phyloP scores from a whole-genome alignment of 2,329 filamentous ascomycete genomes.

The Fusarium tjaetaba region DNA sequence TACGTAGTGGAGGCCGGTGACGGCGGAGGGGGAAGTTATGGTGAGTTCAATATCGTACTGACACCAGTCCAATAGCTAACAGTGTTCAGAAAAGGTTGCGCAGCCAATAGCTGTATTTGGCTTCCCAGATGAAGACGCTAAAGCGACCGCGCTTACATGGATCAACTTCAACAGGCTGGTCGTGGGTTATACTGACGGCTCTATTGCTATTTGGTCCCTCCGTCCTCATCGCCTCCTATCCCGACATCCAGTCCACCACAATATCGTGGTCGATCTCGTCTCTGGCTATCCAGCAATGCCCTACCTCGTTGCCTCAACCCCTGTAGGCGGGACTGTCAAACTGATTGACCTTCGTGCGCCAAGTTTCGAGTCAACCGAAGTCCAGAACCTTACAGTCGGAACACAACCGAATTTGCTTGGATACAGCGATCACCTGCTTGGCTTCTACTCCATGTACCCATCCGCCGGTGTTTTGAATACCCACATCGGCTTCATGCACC shows the following conservation, averaged over 20 bases:
- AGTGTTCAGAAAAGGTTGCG: conserved; percentile 55
- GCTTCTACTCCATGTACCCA: conserved; percentile 63
- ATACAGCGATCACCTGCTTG: conserved; percentile 66
- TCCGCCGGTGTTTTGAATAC: conserved; percentile 63
- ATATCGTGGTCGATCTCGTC: conserved; percentile 63
- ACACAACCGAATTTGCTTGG: conserved; percentile 64
- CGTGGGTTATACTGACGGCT: conserved; percentile 66
- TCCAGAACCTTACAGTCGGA: conserved; percentile 59
- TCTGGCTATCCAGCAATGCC: conserved; percentile 67
- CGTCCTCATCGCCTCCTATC: conserved; percentile 59
- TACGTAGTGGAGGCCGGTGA: conserved; percentile 57
- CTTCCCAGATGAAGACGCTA: conserved; percentile 58
- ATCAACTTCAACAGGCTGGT: conserved; percentile 64
- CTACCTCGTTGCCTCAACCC: conserved; percentile 64
- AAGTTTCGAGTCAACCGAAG: conserved; percentile 63
- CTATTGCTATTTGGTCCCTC: conserved; percentile 66
- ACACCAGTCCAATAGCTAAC: conserved; percentile 32
- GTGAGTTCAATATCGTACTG: conserved; percentile 46
- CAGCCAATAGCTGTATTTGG: conserved; percentile 56
- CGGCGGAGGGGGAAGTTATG: conserved; percentile 49
- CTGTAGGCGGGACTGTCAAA: conserved; percentile 63
- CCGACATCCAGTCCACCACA: conserved; percentile 64
- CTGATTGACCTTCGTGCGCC: conserved; percentile 64
- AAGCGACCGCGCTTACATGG: conserved; percentile 65
- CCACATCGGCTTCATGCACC: conserved; percentile 62